Conservation (phyloP, 1,284 basidiomycete genomes). For the Amylostereum areolatum region DNA sequence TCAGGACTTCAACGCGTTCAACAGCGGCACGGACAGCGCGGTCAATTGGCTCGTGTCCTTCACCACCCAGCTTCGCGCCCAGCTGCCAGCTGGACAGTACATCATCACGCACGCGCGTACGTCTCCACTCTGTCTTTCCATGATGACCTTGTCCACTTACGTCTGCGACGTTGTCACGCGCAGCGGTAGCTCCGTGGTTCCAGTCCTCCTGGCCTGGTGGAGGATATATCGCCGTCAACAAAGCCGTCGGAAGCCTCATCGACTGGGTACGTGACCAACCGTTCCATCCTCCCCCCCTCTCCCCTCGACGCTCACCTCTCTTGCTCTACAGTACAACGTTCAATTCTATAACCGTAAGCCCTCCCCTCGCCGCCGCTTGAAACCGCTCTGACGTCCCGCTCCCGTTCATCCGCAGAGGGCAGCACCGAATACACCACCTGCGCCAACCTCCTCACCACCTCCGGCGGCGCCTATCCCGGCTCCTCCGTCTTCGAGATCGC, state of each 20-base stretch:
- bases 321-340: conserved; percentile 37
- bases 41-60: conserved; percentile 38
- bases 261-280: conserved; percentile 26
- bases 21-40: conserved; percentile 29
- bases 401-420: no score
- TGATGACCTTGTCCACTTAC: background rate
- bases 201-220: conserved; percentile 44
- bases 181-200: conserved; percentile 53
- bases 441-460: conserved; percentile 43
- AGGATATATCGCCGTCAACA: conserved; percentile 53
- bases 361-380: no score
- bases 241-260: conserved; percentile 42
- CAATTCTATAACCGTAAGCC: conserved; percentile 57
- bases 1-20: conserved; percentile 43
- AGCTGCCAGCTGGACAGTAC: conserved; percentile 28
- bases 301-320: background rate
- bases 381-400: no score
- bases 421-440: conserved; percentile 53
- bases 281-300: conserved; percentile 2
- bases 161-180: no score
- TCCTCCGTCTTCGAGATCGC: conserved; percentile 56
- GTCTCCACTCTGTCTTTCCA: conserved; percentile 8
- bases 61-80: conserved; percentile 29
- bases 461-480: conserved; percentile 44
- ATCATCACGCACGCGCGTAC: conserved; percentile 32